A percentile compares a stretch with the other conserved stretches of the same genome.
Conservation (phyloP, 2,329 filamentous ascomycete genomes). For the Epichloe aotearoae region DNA sequence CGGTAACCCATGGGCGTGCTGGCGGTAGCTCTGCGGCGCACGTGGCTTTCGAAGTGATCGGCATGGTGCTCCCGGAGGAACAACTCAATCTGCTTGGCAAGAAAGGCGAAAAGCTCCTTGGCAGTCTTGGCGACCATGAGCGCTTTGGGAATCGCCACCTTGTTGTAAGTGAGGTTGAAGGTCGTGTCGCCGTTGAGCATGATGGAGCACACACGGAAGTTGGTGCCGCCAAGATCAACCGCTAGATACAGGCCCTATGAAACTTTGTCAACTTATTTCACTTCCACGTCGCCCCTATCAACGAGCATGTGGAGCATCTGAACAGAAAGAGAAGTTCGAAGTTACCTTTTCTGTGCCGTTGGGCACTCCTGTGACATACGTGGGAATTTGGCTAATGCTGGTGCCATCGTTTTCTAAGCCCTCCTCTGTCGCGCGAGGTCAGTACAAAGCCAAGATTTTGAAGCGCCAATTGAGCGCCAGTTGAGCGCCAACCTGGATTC, state of each 20-base stretch:
- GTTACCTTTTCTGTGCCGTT: conserved; percentile 87
- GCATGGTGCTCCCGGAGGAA: conserved; percentile 82
- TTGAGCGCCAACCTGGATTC: neutral
- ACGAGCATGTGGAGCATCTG: too few species aligned
- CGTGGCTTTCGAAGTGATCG: conserved; percentile 67
- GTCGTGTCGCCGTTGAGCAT: conserved; percentile 87
- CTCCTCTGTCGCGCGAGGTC: conserved; percentile 43
- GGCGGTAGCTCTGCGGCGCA: conserved; percentile 48
- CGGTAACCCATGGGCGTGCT: conserved; percentile 45
- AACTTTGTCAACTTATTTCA: neutral
- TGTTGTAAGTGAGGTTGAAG: conserved; percentile 85
- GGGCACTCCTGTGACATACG: conserved; percentile 88
- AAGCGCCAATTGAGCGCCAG: neutral
- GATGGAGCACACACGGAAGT: conserved; percentile 95
- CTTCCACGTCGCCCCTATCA: neutral
- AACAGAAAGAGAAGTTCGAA: neutral
- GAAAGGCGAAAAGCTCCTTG: conserved; percentile 78
- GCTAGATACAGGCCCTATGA: conserved; percentile 81
- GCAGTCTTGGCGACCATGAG: conserved; percentile 84
- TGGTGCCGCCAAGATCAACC: conserved; percentile 94
- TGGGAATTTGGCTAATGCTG: conserved; percentile 88
- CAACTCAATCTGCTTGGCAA: conserved; percentile 80
- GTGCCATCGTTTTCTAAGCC: conserved; percentile 66
- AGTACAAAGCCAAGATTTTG: neutral
- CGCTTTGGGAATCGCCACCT: conserved; percentile 78